Evolutionary conservation across 164 flowering plant species (phyloP), one percentile per base, ranked within the genome.

Genomic region (Chimonanthus salicifolius): DNA sequence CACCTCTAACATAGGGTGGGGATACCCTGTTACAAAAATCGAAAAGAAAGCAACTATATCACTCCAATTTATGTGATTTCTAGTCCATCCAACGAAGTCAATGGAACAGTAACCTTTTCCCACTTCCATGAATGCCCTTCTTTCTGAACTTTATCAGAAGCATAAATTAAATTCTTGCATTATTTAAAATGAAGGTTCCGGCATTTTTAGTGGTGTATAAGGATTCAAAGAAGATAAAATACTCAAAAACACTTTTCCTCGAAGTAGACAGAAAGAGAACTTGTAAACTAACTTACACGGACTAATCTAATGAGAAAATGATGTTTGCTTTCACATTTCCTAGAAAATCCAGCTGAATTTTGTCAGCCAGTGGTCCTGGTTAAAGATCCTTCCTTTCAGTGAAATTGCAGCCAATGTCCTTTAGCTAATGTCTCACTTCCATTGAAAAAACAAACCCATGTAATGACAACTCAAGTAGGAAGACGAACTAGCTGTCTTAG

Each of bases 241-340:
- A n/a, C n/a, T 47, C 43, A 11, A 15, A 15, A 69, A 51, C 43
- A 33, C 66, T 49, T 21, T 3, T 5, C n/a, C 15, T 62, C 64
- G 44, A n/a, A 58, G 58, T 18, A 65, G 68, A 65, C 68, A 43
- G 48, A 48, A 51, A 54, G 70, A 69, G 46, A 72, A 9, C 72
- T 54, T 47, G 60, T 65, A 15, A 65, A 47, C 68, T 5, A 65
- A 65, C 51, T 10, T 48, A 51, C 73, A 13, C 15, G 7, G 66
- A 54, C 43, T 47, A n/a, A 20, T 8, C 11, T 71, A 20, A 10
- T 21, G 48, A 20, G 66, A 65, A 67, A 47, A 6, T 4, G 71
- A n/a, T n/a, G 11, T n/a, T 67, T 73, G 74, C 68, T 70, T 47
- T 78, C 58, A 73, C 73, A 69, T 70, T 70, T 16, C 67, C 49